Evolutionary conservation across 1,284 basidiomycete species (phyloP).

Genomic region (Papiliotrema fonsecae): DNA sequence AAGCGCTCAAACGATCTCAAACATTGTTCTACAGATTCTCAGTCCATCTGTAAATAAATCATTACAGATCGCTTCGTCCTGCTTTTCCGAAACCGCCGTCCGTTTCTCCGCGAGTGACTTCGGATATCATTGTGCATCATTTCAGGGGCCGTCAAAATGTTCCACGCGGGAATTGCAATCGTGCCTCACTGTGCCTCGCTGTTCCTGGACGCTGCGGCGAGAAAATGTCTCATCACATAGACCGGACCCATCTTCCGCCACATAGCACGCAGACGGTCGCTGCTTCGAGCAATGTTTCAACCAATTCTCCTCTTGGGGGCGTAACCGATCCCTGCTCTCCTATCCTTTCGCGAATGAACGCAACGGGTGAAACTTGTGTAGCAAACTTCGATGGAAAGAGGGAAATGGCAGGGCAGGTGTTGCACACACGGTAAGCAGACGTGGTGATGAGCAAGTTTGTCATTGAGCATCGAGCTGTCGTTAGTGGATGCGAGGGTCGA

Average conservation of each 20-base stretch:
- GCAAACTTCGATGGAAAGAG: slow-evolving; percentile 24
- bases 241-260: slow-evolving; percentile 39
- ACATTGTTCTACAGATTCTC: too few species aligned
- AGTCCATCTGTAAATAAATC: too few species aligned
- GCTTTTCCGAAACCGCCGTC: too few species aligned
- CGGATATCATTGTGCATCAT: too few species aligned
- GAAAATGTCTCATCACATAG: slow-evolving; percentile 10
- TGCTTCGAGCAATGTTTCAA: slow-evolving; percentile 24
- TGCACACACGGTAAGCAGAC: slow-evolving; percentile 35
- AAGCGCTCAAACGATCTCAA: too few species aligned
- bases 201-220: background rate
- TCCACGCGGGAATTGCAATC: background rate
- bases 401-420: slow-evolving; percentile 36
- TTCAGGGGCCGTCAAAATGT: too few species aligned
- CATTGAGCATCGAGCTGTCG: slow-evolving; percentile 33
- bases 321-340: too few species aligned
- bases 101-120: too few species aligned
- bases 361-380: too few species aligned
- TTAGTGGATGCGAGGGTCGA: too few species aligned
- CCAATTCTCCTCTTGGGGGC: slow-evolving; percentile 11
- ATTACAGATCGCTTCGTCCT: too few species aligned
- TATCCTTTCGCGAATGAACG: too few species aligned
- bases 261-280: slow-evolving; percentile 32
- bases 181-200: background rate
- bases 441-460: slow-evolving; percentile 34